A percentile compares a stretch with the other conserved stretches of the same genome.
Conservation (phyloP, 768 basidiomycete species). For the Russula griseocarnosa region DNA sequence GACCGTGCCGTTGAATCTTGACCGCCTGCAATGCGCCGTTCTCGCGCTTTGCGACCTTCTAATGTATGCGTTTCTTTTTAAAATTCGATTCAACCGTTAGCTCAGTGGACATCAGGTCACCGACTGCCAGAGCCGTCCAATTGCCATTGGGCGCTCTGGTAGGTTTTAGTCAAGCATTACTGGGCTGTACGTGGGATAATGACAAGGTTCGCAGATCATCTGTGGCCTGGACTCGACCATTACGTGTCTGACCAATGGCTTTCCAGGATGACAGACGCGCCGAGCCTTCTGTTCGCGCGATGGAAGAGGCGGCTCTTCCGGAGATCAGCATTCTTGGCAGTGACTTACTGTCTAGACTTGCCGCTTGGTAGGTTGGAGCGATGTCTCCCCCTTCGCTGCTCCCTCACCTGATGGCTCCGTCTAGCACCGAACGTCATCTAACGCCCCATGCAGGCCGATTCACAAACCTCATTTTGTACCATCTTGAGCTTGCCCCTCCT, state of each 20-base stretch:
- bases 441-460: slow-evolving; percentile 54
- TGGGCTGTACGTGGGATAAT: slow-evolving; percentile 41
- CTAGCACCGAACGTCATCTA: slow-evolving; percentile 52
- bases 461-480: slow-evolving; percentile 50
- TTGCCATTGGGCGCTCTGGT: slow-evolving; percentile 64
- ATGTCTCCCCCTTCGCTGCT: slow-evolving; percentile 3
- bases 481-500: slow-evolving; percentile 54
- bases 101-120: slow-evolving; percentile 42
- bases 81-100: background rate
- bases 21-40: slow-evolving; percentile 55
- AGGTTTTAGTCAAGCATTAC: slow-evolving; percentile 49
- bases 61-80: slow-evolving; percentile 39
- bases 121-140: slow-evolving; percentile 57
- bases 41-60: slow-evolving; percentile 52
- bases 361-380: slow-evolving; percentile 43
- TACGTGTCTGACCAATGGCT: slow-evolving; percentile 16
- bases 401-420: background rate
- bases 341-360: slow-evolving; percentile 46
- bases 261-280: slow-evolving; percentile 45
- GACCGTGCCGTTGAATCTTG: slow-evolving; percentile 52
- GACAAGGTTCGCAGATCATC: slow-evolving; percentile 38
- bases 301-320: slow-evolving; percentile 54
- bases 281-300: slow-evolving; percentile 48
- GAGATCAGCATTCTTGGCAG: slow-evolving; percentile 53
- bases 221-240: slow-evolving; percentile 3